phyloP scores from a whole-genome alignment of 805 yeast species.

The Ogataea pilisensis region DNA sequence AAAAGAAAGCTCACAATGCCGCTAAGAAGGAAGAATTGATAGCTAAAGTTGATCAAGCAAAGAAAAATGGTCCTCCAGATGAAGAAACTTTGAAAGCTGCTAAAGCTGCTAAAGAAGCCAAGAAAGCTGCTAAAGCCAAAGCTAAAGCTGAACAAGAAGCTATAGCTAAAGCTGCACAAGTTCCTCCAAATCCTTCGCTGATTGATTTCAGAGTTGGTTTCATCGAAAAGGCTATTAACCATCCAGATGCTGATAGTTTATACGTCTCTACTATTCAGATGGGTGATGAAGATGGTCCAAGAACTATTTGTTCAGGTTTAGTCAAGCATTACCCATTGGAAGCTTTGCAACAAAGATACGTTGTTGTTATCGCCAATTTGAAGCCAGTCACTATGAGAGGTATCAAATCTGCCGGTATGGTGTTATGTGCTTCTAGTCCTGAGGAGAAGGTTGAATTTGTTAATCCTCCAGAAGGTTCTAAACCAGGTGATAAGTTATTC shows the following conservation, averaged over 20 bases:
- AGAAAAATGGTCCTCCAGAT: conserved; percentile 23
- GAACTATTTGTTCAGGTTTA: conserved; percentile 97
- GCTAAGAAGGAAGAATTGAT: conserved; percentile 9
- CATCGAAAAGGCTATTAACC: conserved; percentile 93
- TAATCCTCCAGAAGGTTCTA: conserved; percentile 87
- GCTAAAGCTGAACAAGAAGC: conserved; percentile 53
- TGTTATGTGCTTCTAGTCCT: conserved; percentile 76
- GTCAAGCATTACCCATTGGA: conserved; percentile 86
- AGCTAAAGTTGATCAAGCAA: conserved; percentile 6
- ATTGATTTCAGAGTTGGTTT: conserved; percentile 94
- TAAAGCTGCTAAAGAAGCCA: conserved; percentile 36
- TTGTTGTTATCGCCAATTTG: conserved; percentile 89
- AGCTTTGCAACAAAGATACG: conserved; percentile 92
- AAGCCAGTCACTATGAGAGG: conserved; percentile 99
- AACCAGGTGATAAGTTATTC: conserved; percentile 95
- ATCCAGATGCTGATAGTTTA: conserved; percentile 95
- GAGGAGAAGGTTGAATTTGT: conserved; percentile 84
- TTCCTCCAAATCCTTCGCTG: conserved; percentile 74
- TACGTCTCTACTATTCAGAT: conserved; percentile 95
- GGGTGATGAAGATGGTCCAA: conserved; percentile 96
- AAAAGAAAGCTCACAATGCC: conserved; percentile 6
- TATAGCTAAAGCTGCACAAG: conserved; percentile 52
- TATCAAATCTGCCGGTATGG: conserved; percentile 93
- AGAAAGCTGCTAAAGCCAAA: conserved; percentile 46
- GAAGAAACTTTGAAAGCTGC: conserved; percentile 31